phyloP scores from a whole-genome alignment of 2,329 filamentous ascomycete genomes.

The Exophiala spinifera region DNA sequence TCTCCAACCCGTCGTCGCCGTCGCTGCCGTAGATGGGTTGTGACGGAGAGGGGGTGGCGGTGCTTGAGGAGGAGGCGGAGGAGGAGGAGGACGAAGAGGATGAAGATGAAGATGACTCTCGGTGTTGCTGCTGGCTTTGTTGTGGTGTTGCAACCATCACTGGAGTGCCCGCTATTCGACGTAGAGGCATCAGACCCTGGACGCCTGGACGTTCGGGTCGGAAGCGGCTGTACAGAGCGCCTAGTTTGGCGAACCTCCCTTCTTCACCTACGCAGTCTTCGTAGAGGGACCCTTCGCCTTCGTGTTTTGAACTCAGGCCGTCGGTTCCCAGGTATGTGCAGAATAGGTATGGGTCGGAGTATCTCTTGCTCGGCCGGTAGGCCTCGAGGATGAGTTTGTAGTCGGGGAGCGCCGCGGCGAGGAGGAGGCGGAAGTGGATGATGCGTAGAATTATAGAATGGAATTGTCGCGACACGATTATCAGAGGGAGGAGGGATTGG shows the following conservation, averaged over 20 bases:
- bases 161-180: conserved; percentile 35
- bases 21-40: conserved; percentile 25
- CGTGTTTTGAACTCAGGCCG: conserved; percentile 49
- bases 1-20: conserved; percentile 33
- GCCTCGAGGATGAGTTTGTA: conserved; percentile 74
- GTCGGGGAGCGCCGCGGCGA: conserved; percentile 56
- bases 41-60: too few species aligned
- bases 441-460: conserved; percentile 62
- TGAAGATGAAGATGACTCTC: too few species aligned
- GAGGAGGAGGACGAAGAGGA: conserved; percentile 23
- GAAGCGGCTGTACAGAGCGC: conserved; percentile 67
- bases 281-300: conserved; percentile 39
- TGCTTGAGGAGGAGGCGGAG: conserved; percentile 41
- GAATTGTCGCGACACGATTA: conserved; percentile 60
- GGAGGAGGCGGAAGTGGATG: conserved; percentile 61
- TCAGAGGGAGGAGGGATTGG: conserved; percentile 54
- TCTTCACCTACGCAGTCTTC: conserved; percentile 33
- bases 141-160: conserved; percentile 8
- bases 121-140: too few species aligned
- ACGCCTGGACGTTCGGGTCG: conserved; percentile 58
- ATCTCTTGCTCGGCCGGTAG: conserved; percentile 67
- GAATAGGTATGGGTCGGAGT: conserved; percentile 65
- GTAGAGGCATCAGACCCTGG: conserved; percentile 22
- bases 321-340: conserved; percentile 67
- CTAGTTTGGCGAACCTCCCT: conserved; percentile 48